Evolutionary conservation across 2,329 filamentous ascomycete genomes (phyloP).

Genomic region (Epicoccum nigrum): DNA sequence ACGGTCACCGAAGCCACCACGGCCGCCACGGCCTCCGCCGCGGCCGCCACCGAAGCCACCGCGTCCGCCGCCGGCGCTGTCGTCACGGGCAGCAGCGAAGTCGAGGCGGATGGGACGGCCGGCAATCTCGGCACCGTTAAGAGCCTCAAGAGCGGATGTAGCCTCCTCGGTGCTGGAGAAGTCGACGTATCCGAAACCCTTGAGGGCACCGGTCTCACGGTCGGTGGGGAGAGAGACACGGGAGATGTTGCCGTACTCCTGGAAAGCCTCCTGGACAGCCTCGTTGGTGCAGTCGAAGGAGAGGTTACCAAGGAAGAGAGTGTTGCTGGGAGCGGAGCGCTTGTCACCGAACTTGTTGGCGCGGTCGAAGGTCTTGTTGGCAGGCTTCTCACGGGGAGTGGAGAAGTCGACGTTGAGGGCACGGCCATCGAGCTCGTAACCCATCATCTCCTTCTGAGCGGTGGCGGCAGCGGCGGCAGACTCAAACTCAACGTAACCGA

Average conservation of each 20-base stretch:
- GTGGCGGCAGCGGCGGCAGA: constrained; percentile 70
- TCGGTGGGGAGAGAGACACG: constrained; percentile 89
- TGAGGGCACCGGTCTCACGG: constrained; percentile 79
- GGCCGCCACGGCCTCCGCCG: constrained; percentile 58
- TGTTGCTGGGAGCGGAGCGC: constrained; percentile 79
- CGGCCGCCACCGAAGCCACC: constrained; percentile 59
- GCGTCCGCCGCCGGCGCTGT: constrained; percentile 62
- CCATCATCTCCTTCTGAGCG: constrained; percentile 77
- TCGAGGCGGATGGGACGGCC: constrained; percentile 82
- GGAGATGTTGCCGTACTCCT: constrained; percentile 71
- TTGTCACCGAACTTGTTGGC: constrained; percentile 77
- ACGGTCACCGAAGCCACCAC: constrained; percentile 58
- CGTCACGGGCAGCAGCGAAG: constrained; percentile 72
- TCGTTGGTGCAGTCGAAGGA: constrained; percentile 84
- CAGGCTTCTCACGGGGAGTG: constrained; percentile 65
- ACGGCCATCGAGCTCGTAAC: constrained; percentile 75
- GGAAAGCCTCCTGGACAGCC: constrained; percentile 74
- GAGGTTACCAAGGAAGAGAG: constrained; percentile 90
- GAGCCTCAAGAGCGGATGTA: constrained; percentile 71
- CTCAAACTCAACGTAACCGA: constrained; percentile 90
- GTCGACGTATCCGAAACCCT: constrained; percentile 92
- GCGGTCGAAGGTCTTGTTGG: constrained; percentile 58
- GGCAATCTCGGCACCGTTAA: constrained; percentile 74
- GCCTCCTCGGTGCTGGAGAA: constrained; percentile 85
- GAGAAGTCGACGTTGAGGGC: constrained; percentile 80